These are phyloP conservation scores for Candida railenensis DNA, from an alignment of 805 yeast species.

Conservation along the genomic window DNA sequence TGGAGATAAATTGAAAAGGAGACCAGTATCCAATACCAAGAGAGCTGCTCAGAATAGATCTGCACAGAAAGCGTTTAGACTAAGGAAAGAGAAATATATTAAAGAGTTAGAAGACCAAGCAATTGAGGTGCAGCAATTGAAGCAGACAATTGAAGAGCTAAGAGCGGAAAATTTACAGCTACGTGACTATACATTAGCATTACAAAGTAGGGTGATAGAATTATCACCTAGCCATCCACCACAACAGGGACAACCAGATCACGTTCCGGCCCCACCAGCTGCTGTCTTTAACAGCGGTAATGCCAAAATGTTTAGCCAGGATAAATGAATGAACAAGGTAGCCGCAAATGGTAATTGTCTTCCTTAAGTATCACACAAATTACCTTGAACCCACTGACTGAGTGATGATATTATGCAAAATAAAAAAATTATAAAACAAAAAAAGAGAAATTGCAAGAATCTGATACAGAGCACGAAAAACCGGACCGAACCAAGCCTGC, in stretches of 20 bases:
- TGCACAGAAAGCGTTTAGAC: slow-evolving; percentile 90
- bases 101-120: slow-evolving; percentile 76
- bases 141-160: slow-evolving; percentile 64
- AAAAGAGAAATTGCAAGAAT: not conserved
- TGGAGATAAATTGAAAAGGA: slow-evolving; percentile 17
- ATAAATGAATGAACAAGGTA: not conserved
- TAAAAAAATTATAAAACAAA: too few relatives aligned
- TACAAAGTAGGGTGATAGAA: slow-evolving; percentile 67
- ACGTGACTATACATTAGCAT: slow-evolving; percentile 67
- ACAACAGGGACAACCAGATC: slow-evolving; percentile 27
- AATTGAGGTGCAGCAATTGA: slow-evolving; percentile 57
- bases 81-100: slow-evolving; percentile 77
- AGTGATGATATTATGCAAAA: not conserved
- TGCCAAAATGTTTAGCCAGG: slow-evolving; percentile 3
- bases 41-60: slow-evolving; percentile 90
- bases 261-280: slow-evolving; percentile 45
- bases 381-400: too few relatives aligned
- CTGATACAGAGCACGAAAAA: too few relatives aligned
- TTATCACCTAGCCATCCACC: slow-evolving; percentile 20
- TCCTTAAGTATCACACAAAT: not conserved
- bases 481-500: too few relatives aligned
- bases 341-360: not conserved
- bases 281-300: slow-evolving; percentile 3
- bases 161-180: slow-evolving; percentile 69
- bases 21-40: slow-evolving; percentile 62